Base-by-base conservation (phyloP, 2,329 filamentous ascomycete genomes). In the Corynespora cassiicola region DNA sequence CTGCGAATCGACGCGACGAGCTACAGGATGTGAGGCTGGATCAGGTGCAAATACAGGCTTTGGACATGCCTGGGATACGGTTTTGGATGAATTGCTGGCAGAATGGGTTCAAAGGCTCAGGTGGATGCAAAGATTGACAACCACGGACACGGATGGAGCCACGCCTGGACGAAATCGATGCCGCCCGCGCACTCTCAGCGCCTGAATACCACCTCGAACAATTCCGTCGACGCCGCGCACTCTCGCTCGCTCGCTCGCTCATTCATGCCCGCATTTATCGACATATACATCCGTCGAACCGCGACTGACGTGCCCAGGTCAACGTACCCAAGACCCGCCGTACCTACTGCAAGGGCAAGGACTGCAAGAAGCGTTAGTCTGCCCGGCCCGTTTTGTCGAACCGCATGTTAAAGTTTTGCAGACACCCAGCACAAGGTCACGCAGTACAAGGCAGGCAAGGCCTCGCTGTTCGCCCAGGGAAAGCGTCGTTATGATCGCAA, bases 271-370 rank as follows among this genome's bases (percentile, higher is more conserved):
- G 42, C 38, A 42, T 32, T 18, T 24, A 19, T 36, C 21, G 28
- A 31, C 38, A 29, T n/a, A 15, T 20, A 23, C 17, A 19, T 29
- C 17, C 17, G 22, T n/a, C n/a, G n/a, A n/a, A n/a, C n/a, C n/a
- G n/a, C n/a, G n/a, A n/a, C n/a, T 35, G 6, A 30, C 20, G 23
- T 30, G 29, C 35, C 44, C 62, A 92, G 91, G 90, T 96, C 82
- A 96, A 96, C 88, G 88, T 96, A 81, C 90, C 91, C 72, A 96
- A 96, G 84, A 96, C 90, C 75, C 86, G 90, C 75, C 88, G 90
- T 81, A 96, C 91, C 76, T 96, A 90, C 82, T 95, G 89, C 89
- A 95, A 95, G 84, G 88, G 88, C 82, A 91, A 87, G 82, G 85
- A 90, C 71, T 95, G 90, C 88, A 81, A 81, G 70, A 77, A 78